These are phyloP conservation scores for Neocatenulostroma microsporum DNA, from an alignment of 2,329 filamentous ascomycete species.

Conservation along the genomic window DNA sequence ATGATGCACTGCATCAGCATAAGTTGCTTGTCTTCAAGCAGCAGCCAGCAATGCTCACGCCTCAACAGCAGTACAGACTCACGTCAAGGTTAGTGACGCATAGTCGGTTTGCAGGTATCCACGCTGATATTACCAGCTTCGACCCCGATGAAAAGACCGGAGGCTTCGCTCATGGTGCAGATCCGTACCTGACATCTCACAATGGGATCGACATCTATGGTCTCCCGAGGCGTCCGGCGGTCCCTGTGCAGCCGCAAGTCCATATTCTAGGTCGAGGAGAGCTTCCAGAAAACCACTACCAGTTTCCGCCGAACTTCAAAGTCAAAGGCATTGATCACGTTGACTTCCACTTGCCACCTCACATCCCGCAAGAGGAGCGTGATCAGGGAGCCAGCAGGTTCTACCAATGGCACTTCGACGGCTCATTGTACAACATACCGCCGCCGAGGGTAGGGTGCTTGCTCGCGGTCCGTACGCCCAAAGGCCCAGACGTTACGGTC, in stretches of 20 bases:
- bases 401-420: slow-evolving; percentile 13
- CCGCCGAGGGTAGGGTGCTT: slow-evolving; percentile 11
- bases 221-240: slow-evolving; percentile 7
- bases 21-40: slow-evolving; percentile 14
- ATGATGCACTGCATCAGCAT: slow-evolving; percentile 11
- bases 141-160: slow-evolving; percentile 10
- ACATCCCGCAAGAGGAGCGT: slow-evolving; percentile 9
- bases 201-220: slow-evolving; percentile 13
- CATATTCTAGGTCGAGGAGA: slow-evolving; percentile 11
- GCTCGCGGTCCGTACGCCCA: slow-evolving; percentile 10
- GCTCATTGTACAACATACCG: slow-evolving; percentile 10
- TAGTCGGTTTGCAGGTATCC: not conserved
- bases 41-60: slow-evolving; percentile 11
- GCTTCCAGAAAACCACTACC: slow-evolving; percentile 9
- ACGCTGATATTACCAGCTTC: slow-evolving; percentile 6
- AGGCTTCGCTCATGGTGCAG: slow-evolving; percentile 12
- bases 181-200: slow-evolving; percentile 10
- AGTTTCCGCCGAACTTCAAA: slow-evolving; percentile 10
- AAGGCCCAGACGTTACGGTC: slow-evolving; percentile 10
- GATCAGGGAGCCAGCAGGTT: slow-evolving; percentile 10
- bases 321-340: slow-evolving; percentile 11
- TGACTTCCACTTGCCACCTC: slow-evolving; percentile 10
- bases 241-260: slow-evolving; percentile 11
- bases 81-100: slow-evolving; percentile 8
- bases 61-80: slow-evolving; percentile 12